phyloP scores from a whole-genome alignment of 2,329 filamentous ascomycete species.

The Arthrobotrys megalospora region DNA sequence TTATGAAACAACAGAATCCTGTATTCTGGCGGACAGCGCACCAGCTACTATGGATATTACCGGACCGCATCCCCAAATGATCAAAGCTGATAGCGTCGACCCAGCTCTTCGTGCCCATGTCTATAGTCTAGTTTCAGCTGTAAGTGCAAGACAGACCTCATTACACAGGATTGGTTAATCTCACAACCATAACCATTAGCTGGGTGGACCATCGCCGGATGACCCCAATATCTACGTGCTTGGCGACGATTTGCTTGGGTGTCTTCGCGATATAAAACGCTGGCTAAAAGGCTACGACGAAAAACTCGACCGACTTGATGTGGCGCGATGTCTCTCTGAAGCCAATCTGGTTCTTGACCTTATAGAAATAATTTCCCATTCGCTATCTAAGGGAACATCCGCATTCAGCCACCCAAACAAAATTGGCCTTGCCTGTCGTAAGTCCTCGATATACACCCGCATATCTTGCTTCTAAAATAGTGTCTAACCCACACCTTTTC shows the following conservation, averaged over 20 bases:
- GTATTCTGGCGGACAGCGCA: too few relatives aligned
- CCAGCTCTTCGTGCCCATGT: conserved; percentile 94
- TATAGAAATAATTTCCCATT: conserved; percentile 82
- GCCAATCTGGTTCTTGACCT: conserved; percentile 93
- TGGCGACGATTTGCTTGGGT: conserved; percentile 92
- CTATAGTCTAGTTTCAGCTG: conserved; percentile 92
- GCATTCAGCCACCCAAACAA: conserved; percentile 67
- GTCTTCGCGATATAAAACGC: conserved; percentile 91
- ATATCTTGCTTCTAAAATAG: background rate
- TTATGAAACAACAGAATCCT: background rate
- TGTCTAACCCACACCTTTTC: conserved; percentile 63
- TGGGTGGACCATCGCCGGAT: conserved; percentile 85
- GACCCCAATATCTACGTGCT: conserved; percentile 87
- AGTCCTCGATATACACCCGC: conserved; percentile 62
- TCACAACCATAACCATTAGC: conserved; percentile 71
- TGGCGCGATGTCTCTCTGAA: conserved; percentile 91
- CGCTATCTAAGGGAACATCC: conserved; percentile 69
- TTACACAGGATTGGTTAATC: conserved; percentile 42
- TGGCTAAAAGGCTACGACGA: conserved; percentile 97
- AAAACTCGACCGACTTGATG: conserved; percentile 92
- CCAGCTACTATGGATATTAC: background rate
- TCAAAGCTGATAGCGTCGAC: conserved; percentile 77
- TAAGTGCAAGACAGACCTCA: conserved; percentile 69
- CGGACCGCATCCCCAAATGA: conserved; percentile 65
- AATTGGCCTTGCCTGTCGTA: conserved; percentile 83